Percentiles rank a stretch among this genome's conserved stretches.
These are phyloP conservation scores for Xylaria intraflava DNA, from an alignment of 495 filamentous ascomycete species.

Conservation along the genomic window DNA sequence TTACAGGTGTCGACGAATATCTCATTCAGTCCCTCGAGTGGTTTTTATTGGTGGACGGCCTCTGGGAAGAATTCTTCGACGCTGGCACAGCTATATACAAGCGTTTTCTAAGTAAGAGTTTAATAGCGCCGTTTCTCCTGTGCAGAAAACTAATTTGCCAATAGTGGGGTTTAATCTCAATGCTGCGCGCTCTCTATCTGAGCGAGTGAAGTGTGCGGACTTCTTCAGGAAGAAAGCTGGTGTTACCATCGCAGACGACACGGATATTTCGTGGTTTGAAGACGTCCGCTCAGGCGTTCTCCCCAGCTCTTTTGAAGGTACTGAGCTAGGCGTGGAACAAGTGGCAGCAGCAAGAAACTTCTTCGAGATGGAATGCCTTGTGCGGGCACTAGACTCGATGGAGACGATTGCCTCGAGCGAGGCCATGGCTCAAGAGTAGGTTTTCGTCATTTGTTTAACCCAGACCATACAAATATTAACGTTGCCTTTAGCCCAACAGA, in stretches of 20 bases:
- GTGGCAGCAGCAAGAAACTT: slow-evolving; percentile 54
- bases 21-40: slow-evolving; percentile 80
- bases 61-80: slow-evolving; percentile 64
- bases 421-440: slow-evolving; percentile 38
- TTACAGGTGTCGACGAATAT: slow-evolving; percentile 52
- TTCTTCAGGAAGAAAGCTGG: slow-evolving; percentile 34
- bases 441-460: background rate
- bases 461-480: slow-evolving; percentile 6
- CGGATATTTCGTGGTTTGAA: slow-evolving; percentile 36
- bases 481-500: slow-evolving; percentile 16
- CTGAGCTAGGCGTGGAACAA: slow-evolving; percentile 28
- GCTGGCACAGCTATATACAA: slow-evolving; percentile 64
- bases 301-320: slow-evolving; percentile 29
- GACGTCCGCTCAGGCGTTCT: slow-evolving; percentile 31
- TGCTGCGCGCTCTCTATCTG: slow-evolving; percentile 58
- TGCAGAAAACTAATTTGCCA: slow-evolving; percentile 19
- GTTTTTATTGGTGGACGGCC: slow-evolving; percentile 64
- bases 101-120: slow-evolving; percentile 58
- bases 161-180: slow-evolving; percentile 50
- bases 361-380: slow-evolving; percentile 65
- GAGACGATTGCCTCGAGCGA: slow-evolving; percentile 47
- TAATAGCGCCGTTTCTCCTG: background rate
- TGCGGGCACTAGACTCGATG: slow-evolving; percentile 58
- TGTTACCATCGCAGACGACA: slow-evolving; percentile 22
- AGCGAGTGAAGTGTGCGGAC: slow-evolving; percentile 39